Evolutionary conservation across 345 rosid genomes (phyloP), one percentile per base, ranked within the genome.

Genomic region (Lumnitzera racemosa): DNA sequence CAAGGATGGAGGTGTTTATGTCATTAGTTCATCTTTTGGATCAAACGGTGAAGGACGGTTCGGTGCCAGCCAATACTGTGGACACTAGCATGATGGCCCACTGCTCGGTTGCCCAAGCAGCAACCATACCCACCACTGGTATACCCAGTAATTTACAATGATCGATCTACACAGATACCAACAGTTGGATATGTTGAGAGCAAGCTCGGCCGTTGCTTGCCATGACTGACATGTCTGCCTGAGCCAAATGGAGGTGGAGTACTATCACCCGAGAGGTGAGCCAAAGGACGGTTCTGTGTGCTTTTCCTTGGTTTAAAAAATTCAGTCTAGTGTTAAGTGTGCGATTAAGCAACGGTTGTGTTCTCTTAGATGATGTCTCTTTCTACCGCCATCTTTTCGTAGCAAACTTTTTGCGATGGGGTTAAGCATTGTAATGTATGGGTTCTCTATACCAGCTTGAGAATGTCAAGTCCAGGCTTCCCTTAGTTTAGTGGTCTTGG

Each of bases 1-100:
- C 96, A 17, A 83, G 99, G 77, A 85, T 90, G 90, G 96, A 95
- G 61, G 83, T 95, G 68, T 90, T 95, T 51, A 76, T 84, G 91
- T 86, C 90, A 11, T 85, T 94, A 29, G 90, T 94, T 75, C 84
- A 63, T 55, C 84, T 88, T 43, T 59, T 94, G 76, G 92, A 94
- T 77, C 87, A 88, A 74, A 85, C 91, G 41, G 72, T 73, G 69
- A 83, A 83, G 70, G 78, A 86, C 63, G 61, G 76, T 31, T 36
- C 80, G 58, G 51, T 69, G 48, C 59, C 78, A 5, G 73, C 70
- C 57, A 70, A 61, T 74, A 67, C 72, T 13, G 66, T 81, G 76
- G 94, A 84, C 70, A 79, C 70, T 68, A 72, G 72, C 59, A 69
- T 70, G 74, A 69, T 80, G 76, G 77, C 72, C 48, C 81, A 72